phyloP scores from a whole-genome alignment of 805 yeast species.

The Metschnikowia henanensis region DNA sequence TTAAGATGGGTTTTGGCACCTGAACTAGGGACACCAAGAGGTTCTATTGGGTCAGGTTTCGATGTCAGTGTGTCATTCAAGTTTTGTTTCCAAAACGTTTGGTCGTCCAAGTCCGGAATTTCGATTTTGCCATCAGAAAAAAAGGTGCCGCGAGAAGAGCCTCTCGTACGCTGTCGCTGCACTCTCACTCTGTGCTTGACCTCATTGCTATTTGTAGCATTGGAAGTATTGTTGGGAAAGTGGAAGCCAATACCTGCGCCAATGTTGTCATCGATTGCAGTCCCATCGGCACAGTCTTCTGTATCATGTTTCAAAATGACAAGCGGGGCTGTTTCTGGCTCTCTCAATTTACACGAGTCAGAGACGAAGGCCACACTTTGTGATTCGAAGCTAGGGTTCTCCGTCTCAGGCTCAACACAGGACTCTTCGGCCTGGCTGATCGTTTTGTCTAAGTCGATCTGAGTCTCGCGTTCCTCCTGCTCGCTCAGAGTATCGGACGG shows the following conservation, averaged over 20 bases:
- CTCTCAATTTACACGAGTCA: too few relatives aligned
- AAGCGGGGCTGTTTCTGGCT: conserved; percentile 6
- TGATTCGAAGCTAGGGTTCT: too few relatives aligned
- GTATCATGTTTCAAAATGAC: neutral
- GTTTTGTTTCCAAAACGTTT: conserved; percentile 1
- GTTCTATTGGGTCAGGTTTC: conserved; percentile 21
- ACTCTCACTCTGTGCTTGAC: conserved; percentile 6
- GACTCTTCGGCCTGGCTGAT: neutral
- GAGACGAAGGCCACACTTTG: too few relatives aligned
- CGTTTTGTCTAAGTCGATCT: neutral
- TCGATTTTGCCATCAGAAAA: conserved; percentile 38
- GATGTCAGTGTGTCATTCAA: neutral
- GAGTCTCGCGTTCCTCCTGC: neutral
- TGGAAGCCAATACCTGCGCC: conserved; percentile 38
- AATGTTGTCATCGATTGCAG: conserved; percentile 24
- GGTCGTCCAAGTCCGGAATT: conserved; percentile 38
- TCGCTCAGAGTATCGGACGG: neutral
- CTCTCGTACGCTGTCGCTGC: conserved; percentile 12
- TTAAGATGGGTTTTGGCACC: conserved; percentile 32
- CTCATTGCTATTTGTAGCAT: conserved; percentile 32
- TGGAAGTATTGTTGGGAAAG: conserved; percentile 36
- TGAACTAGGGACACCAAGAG: conserved; percentile 36
- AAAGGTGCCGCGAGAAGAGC: conserved; percentile 9
- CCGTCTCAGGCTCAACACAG: too few relatives aligned
- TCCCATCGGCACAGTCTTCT: neutral